Base-by-base conservation (phyloP, 768 basidiomycete genomes). In the Rhizopogon roseolus region DNA sequence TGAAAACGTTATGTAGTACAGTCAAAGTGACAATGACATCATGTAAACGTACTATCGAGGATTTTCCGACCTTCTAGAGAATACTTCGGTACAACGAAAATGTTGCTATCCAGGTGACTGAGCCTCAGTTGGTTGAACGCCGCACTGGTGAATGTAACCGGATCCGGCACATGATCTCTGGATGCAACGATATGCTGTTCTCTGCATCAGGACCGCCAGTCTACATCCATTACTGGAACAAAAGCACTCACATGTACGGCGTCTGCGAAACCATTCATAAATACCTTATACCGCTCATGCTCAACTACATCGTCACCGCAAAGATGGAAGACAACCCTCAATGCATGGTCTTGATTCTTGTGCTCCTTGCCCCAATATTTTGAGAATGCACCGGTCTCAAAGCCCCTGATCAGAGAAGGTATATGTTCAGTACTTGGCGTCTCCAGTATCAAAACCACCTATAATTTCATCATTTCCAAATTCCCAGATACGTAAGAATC, bases 161-260 rank as follows among this genome's bases (percentile, higher is more conserved):
- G 81, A 64, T 94, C 81, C 1, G 81, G 67, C 39, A 73, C 71
- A 54, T 86, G 73, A 55, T 81, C 77, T 28, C 79, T 75, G 6
- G 90, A 85, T 6, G 90, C 78, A 19, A 97, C 72, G 4, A 91
- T 58, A 60, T 97, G 93, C 90, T 96, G 39, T 5, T 28, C n/a
- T 40, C 28, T 4, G 45, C 45, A 13, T 46, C 32, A 34, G 45
- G 8, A 32, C 11, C 44, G 17, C 44, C 29, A 45, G 5, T 32
- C 6, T 17, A 45, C 11, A 11, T 4, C 17, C 10, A 19, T 3
- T 43, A 40, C 50, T 5, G 42, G 29, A 38, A 38, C 34, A 17
- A 42, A 27, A 50, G 55, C 8, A 72, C 82, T 43, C 61, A 96
- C 89, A 61, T 89, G 74, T 6, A 78, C 78, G 28, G 77, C 69